Conservation (phyloP, 2,329 filamentous ascomycete genomes). For the Colletotrichum sidae region DNA sequence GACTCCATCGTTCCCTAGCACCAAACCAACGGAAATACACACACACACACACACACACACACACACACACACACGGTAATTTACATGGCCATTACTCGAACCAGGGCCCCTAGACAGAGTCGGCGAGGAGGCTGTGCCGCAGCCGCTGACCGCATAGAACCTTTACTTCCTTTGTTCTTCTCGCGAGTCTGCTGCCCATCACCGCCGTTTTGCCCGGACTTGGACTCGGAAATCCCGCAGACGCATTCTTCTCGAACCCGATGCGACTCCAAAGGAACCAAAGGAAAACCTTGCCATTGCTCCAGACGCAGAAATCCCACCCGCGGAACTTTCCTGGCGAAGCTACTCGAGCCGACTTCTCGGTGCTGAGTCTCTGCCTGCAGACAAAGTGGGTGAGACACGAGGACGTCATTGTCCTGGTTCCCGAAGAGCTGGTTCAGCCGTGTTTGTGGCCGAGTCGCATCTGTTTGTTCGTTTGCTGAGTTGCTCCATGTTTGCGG, state of each 20-base stretch:
- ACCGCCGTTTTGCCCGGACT: too few relatives aligned
- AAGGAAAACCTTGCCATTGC: too few relatives aligned
- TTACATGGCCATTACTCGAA: conserved; percentile 3
- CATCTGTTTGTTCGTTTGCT: too few relatives aligned
- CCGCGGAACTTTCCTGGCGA: neutral
- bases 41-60: too few relatives aligned
- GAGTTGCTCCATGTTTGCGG: too few relatives aligned
- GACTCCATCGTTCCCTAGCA: neutral
- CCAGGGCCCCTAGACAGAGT: neutral
- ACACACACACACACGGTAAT: too few relatives aligned
- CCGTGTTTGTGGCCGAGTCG: too few relatives aligned
- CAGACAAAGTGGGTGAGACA: conserved; percentile 15
- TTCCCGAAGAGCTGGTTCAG: neutral
- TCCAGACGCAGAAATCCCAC: too few relatives aligned
- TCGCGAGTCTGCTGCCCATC: neutral
- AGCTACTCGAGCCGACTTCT: neutral
- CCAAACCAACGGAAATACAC: too few relatives aligned
- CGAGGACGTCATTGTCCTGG: conserved; percentile 1
- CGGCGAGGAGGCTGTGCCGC: conserved; percentile 13
- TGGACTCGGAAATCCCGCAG: too few relatives aligned
- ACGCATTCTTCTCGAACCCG: too few relatives aligned
- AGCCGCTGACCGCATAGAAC: conserved; percentile 23
- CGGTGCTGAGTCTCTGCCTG: neutral
- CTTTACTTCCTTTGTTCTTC: conserved; percentile 5
- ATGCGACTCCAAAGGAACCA: too few relatives aligned